Percentiles rank a stretch among this genome's conserved stretches.
phyloP scores from a whole-genome alignment of 1,284 basidiomycete genomes.

The Trichosporon sp. region DNA sequence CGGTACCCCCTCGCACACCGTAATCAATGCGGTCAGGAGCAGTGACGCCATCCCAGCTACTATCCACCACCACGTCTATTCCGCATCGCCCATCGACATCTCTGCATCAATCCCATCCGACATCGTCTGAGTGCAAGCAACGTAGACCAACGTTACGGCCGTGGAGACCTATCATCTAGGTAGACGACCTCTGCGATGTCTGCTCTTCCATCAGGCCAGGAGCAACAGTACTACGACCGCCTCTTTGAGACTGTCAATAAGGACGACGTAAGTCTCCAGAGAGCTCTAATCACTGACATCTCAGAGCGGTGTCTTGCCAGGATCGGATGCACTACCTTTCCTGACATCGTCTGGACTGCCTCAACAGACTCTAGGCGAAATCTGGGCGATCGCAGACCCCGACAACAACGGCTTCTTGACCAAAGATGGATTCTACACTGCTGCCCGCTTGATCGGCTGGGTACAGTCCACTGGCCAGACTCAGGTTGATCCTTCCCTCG shows the following conservation, averaged over 20 bases:
- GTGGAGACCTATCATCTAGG: background rate
- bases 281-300: background rate
- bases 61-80: background rate
- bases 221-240: conserved; percentile 45
- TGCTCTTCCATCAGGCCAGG: conserved; percentile 11
- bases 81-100: background rate
- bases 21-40: background rate
- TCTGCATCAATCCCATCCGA: background rate
- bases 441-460: conserved; percentile 83
- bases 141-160: too few relatives aligned
- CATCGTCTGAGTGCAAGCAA: background rate
- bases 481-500: conserved; percentile 24
- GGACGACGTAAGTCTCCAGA: conserved; percentile 31
- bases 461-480: conserved; percentile 67
- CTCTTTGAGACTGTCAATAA: conserved; percentile 43
- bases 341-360: conserved; percentile 72
- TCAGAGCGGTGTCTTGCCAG: conserved; percentile 70
- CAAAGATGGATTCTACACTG: conserved; percentile 74
- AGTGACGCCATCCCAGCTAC: background rate
- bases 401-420: conserved; percentile 89
- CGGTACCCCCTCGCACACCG: background rate
- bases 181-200: conserved; percentile 7
- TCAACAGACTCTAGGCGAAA: conserved; percentile 75
- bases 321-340: conserved; percentile 74
- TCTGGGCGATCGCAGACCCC: conserved; percentile 89